A percentile compares a stretch with the other conserved stretches of the same genome.
Conservation (phyloP, 176 grass and related monocot species). For the Oryza coarctata region DNA sequence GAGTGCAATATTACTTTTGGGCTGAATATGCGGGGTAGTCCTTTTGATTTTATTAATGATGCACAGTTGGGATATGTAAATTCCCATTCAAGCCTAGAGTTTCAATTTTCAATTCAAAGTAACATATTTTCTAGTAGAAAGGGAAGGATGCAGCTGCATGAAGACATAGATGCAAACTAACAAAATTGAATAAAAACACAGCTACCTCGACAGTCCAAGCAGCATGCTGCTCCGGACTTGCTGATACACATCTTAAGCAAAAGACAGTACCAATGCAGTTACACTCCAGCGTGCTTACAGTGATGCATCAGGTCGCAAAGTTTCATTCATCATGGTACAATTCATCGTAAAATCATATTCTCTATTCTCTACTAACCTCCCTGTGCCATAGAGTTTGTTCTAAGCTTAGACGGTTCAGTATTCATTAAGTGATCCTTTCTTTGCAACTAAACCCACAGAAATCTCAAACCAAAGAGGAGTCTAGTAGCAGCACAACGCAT, state of each 20-base stretch:
- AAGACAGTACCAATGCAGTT: not conserved
- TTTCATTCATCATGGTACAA: not conserved
- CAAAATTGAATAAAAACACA: not conserved
- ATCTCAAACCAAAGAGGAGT: not conserved
- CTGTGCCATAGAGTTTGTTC: not conserved
- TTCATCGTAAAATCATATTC: not conserved
- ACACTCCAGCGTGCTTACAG: not conserved
- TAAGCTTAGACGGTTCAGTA: not conserved
- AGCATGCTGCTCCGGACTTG: not conserved
- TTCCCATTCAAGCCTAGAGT: not conserved
- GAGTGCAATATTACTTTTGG: conserved; percentile 1
- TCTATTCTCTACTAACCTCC: not conserved
- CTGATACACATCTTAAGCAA: not conserved
- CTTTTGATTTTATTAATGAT: conserved; percentile 4
- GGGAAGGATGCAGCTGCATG: not conserved
- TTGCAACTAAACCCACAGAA: conserved; percentile 1
- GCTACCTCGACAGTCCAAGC: not conserved
- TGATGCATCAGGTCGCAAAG: not conserved
- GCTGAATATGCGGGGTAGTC: not conserved
- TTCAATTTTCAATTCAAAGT: not conserved
- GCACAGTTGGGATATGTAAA: not conserved
- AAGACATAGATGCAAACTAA: no score
- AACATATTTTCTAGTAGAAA: not conserved
- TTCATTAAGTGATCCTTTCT: not conserved
- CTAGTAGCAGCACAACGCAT: not conserved